Conservation (phyloP, 331 rosid genomes). For the Phaseolus coccineus region DNA sequence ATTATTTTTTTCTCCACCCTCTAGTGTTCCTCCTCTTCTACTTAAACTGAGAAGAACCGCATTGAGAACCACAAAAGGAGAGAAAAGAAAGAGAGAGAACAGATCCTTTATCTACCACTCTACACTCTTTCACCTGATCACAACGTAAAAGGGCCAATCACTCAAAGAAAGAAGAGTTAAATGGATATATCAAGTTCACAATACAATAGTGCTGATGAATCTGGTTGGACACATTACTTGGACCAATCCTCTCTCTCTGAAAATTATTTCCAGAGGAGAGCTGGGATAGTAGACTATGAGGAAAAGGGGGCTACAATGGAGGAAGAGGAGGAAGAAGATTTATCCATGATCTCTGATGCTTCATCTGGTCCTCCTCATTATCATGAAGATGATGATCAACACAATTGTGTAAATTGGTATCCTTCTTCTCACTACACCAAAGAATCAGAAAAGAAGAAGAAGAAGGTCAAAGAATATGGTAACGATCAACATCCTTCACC, state of each 20-base stretch:
- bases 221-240: conserved; percentile 93
- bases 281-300: conserved; percentile 40
- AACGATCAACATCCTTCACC: conserved; percentile 54
- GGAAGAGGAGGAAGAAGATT: conserved; percentile 66
- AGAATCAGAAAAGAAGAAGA: conserved; percentile 50
- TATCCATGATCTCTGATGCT: conserved; percentile 97
- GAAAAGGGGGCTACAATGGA: conserved; percentile 41
- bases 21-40: conserved; percentile 50
- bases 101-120: conserved; percentile 34
- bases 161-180: conserved; percentile 9
- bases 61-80: conserved; percentile 28
- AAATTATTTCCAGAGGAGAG: conserved; percentile 45
- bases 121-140: conserved; percentile 34
- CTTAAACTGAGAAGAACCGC: conserved; percentile 48
- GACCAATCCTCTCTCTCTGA: conserved; percentile 69
- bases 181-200: conserved; percentile 78
- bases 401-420: conserved; percentile 53
- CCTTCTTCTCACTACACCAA: conserved; percentile 49
- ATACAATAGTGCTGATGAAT: conserved; percentile 78
- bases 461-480: conserved; percentile 56
- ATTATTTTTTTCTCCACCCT: conserved; percentile 42
- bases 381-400: conserved; percentile 58
- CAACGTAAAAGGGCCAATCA: not conserved
- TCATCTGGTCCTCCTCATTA: conserved; percentile 94
- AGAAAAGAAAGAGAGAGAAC: conserved; percentile 19